Conservation (phyloP, 129 eudicot genomes). For the Artemisia argyi region DNA sequence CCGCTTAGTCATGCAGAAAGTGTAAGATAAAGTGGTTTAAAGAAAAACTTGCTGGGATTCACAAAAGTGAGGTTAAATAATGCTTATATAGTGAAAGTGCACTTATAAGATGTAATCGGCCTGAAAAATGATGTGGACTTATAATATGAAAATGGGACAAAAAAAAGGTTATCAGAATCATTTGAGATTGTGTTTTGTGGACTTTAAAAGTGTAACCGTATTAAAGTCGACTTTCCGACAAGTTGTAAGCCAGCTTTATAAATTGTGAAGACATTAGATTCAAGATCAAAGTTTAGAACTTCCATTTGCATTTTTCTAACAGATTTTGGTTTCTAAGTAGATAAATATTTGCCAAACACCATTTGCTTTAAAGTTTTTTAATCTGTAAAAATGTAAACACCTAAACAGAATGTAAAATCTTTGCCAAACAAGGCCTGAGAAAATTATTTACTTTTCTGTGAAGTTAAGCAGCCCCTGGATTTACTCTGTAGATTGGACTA, state of each 20-base stretch:
- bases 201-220: background rate
- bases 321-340: background rate
- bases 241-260: background rate
- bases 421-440: background rate
- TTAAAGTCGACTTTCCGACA: background rate
- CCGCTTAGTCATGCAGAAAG: background rate
- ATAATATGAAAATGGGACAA: background rate
- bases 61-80: constrained; percentile 4
- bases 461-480: background rate
- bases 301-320: constrained; percentile 6
- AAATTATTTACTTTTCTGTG: background rate
- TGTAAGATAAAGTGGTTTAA: constrained; percentile 4
- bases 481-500: background rate
- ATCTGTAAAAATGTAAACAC: background rate
- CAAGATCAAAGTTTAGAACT: background rate
- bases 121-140: constrained; percentile 3
- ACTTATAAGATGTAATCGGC: background rate
- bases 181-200: background rate
- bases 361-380: background rate
- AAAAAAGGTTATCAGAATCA: constrained; percentile 8
- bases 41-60: background rate
- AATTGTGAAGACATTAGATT: background rate
- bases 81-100: constrained; percentile 1
- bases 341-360: constrained; percentile 9
- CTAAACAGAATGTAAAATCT: background rate